phyloP scores from a whole-genome alignment of 2,329 filamentous ascomycete species.

The Aschersonia sp. region DNA sequence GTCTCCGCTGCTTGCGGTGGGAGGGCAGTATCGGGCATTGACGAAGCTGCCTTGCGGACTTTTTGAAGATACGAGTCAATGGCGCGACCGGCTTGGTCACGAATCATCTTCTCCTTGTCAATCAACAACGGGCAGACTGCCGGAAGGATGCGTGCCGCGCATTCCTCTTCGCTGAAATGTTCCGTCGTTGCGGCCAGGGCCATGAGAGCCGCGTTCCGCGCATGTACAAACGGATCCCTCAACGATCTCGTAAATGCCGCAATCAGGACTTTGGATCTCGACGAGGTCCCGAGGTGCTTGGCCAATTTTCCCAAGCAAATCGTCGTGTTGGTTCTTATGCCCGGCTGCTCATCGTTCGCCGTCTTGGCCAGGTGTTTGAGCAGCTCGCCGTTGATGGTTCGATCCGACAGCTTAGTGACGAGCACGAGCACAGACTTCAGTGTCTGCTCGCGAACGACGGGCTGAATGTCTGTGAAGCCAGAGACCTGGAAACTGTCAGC shows the following conservation, averaged over 20 bases:
- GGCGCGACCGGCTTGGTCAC: conserved; percentile 82
- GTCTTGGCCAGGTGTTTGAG: conserved; percentile 86
- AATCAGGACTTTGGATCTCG: conserved; percentile 76
- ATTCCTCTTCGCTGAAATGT: conserved; percentile 79
- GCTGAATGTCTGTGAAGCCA: conserved; percentile 83
- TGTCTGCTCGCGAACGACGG: conserved; percentile 86
- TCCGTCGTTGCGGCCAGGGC: conserved; percentile 77
- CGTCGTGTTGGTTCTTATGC: conserved; percentile 94
- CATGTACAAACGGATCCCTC: conserved; percentile 88
- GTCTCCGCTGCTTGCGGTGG: conserved; percentile 46
- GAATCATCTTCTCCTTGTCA: conserved; percentile 89
- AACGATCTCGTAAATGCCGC: conserved; percentile 84
- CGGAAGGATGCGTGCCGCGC: conserved; percentile 69
- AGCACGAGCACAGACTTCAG: conserved; percentile 85
- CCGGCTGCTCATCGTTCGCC: conserved; percentile 92
- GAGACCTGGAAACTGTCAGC: conserved; percentile 45
- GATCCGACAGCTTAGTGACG: conserved; percentile 78
- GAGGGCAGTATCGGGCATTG: conserved; percentile 67
- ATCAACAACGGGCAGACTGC: conserved; percentile 71
- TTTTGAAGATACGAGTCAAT: conserved; percentile 74
- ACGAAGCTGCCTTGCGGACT: conserved; percentile 62
- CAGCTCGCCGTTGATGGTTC: conserved; percentile 85
- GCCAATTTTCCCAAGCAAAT: conserved; percentile 96
- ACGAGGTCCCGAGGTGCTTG: conserved; percentile 65
- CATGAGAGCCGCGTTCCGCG: conserved; percentile 75